phyloP scores from a whole-genome alignment of 2,329 filamentous ascomycete species.

The Verticillium albo-atrum region DNA sequence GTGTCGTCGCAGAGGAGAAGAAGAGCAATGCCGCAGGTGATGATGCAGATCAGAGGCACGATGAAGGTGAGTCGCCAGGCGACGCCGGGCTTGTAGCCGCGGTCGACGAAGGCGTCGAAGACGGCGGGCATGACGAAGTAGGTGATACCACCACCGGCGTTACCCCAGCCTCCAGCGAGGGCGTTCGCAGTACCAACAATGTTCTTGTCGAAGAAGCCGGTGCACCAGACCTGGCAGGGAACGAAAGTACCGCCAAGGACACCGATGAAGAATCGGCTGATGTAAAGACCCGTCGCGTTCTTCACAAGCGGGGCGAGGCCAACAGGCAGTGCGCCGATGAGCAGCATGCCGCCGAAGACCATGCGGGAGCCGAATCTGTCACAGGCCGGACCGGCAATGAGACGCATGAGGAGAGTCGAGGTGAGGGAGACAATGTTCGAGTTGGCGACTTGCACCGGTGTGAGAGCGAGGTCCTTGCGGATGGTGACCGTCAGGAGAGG shows the following conservation, averaged over 20 bases:
- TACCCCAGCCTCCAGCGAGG: conserved; percentile 79
- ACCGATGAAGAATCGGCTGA: conserved; percentile 74
- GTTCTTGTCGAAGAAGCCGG: conserved; percentile 90
- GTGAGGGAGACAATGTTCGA: conserved; percentile 83
- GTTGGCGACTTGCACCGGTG: conserved; percentile 69
- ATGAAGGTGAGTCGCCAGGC: conserved; percentile 85
- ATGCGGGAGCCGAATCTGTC: conserved; percentile 77
- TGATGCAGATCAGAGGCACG: conserved; percentile 75
- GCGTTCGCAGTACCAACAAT: conserved; percentile 86
- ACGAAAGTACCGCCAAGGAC: conserved; percentile 76
- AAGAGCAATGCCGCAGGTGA: conserved; percentile 61
- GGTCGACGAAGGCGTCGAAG: conserved; percentile 65
- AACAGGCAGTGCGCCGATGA: conserved; percentile 74
- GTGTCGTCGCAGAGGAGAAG: conserved; percentile 75
- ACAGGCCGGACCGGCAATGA: conserved; percentile 77
- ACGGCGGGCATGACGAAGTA: conserved; percentile 94
- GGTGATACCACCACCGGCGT: conserved; percentile 83
- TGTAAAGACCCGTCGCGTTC: conserved; percentile 58
- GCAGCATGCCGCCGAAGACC: conserved; percentile 74
- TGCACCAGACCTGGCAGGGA: conserved; percentile 89
- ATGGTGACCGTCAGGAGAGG: conserved; percentile 76
- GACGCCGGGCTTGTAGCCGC: conserved; percentile 57
- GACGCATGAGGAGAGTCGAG: conserved; percentile 70
- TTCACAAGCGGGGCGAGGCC: conserved; percentile 76
- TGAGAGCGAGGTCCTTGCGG: conserved; percentile 70